Conservation (phyloP, 345 rosid genomes). For the Xanthoceras sorbifolium region DNA sequence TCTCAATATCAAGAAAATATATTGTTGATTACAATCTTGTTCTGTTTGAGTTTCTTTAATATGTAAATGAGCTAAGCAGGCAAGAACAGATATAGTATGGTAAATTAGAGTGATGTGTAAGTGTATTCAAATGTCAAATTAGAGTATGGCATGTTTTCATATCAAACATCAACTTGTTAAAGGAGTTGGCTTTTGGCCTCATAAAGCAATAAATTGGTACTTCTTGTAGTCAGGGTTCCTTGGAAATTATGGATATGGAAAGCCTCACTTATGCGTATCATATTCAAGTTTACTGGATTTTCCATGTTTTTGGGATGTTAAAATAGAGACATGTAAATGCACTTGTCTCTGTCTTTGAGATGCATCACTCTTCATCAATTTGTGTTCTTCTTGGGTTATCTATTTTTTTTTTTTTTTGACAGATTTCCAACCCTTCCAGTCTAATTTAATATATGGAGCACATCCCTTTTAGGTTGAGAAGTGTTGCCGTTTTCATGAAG, state of each 20-base stretch:
- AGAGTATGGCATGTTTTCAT: neutral
- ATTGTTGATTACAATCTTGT: neutral
- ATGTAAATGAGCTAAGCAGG: neutral
- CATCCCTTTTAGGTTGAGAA: conserved; percentile 97
- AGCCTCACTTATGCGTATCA: neutral
- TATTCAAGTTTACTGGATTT: no score
- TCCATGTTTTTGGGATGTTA: no score
- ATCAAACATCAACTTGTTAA: neutral
- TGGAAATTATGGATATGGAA: no score
- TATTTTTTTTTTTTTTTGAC: conserved; percentile 45
- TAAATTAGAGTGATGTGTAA: neutral
- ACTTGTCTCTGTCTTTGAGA: no score
- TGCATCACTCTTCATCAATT: conserved; percentile 17
- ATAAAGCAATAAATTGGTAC: neutral
- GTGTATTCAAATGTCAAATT: neutral
- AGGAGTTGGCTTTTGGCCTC: neutral
- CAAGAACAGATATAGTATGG: neutral
- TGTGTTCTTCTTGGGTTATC: conserved; percentile 29
- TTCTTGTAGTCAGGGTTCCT: neutral
- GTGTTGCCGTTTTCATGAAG: conserved; percentile 90
- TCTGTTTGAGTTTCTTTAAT: conserved; percentile 3
- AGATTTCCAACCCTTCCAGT: conserved; percentile 84
- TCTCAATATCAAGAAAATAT: conserved; percentile 22
- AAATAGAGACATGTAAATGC: no score
- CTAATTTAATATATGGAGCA: conserved; percentile 94